Base-by-base conservation (phyloP, 768 basidiomycete genomes). In the Tylopilus rubrobrunneus region DNA sequence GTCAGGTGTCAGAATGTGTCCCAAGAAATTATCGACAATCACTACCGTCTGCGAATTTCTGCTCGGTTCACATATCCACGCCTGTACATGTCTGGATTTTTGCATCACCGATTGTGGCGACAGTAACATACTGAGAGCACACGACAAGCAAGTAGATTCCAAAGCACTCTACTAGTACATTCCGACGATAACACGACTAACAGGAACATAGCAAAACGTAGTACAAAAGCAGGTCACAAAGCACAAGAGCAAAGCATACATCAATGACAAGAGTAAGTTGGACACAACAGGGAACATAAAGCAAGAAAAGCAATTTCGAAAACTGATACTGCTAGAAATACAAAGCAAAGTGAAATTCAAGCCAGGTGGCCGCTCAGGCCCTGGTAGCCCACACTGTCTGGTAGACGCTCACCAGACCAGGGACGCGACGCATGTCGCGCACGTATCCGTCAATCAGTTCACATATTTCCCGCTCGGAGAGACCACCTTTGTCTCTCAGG, bases 351-450 rank as follows among this genome's bases (percentile, higher is more conserved):
- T 15, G 10, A 19, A 29, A 41, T 21, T 12, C 36, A 25, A 37
- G 19, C 19, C 36, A 12, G 21, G 31, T 17, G 31, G 29, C 29
- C 5, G 25, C 25, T 62, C 51, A 71, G 12, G 58, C 56, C 57
- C 57, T 73, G 33, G 62, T 60, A 17, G 78, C 78, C 68, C 79
- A 74, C 33, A 83, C 83, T 1, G 77, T 76, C 57, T 78, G 72
- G 60, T 80, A 78, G 7, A 74, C 69, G 39, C 67, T 67, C 2
- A 80, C 75, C 60, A 87, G 64, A 1, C 84, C 85, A 10, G 57
- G 64, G 10, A 77, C 72, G 6, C 55, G 66, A 49, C 68, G 62
- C 52, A 86, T 64, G 60, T 87, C 86, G 11, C 68, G 66, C 28
- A 76, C 48, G 55, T 74, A 81, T 9, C 69, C 78, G 2, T 52